phyloP scores from a whole-genome alignment of 2,329 filamentous ascomycete genomes.

The Ophiocordyceps sinensis region DNA sequence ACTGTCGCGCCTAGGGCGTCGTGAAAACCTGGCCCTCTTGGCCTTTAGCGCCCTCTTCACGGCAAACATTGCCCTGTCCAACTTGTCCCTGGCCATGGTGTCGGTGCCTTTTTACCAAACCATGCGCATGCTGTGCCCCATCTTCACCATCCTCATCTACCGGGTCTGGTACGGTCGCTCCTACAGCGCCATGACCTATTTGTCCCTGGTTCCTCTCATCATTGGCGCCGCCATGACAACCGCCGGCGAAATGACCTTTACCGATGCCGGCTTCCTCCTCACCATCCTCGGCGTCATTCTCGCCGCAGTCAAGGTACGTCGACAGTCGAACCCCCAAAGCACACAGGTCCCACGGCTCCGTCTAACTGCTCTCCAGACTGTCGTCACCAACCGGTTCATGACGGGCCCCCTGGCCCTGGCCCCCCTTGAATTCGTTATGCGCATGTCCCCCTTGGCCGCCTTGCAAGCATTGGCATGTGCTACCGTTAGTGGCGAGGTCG shows the following conservation, averaged over 20 bases:
- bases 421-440: constrained; percentile 44
- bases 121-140: constrained; percentile 44
- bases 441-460: constrained; percentile 47
- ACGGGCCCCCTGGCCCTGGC: constrained; percentile 43
- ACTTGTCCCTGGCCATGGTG: constrained; percentile 45
- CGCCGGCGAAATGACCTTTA: constrained; percentile 48
- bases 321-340: not conserved
- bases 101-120: constrained; percentile 55
- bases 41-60: constrained; percentile 48
- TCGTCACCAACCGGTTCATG: constrained; percentile 50
- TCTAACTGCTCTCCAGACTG: constrained; percentile 25
- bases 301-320: constrained; percentile 36
- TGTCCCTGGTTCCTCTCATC: constrained; percentile 46
- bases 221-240: constrained; percentile 45
- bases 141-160: constrained; percentile 49
- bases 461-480: constrained; percentile 39
- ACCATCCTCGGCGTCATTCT: constrained; percentile 39
- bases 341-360: not conserved
- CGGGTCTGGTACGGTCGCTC: constrained; percentile 37
- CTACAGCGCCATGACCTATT: constrained; percentile 41
- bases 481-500: constrained; percentile 35
- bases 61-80: constrained; percentile 49
- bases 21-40: constrained; percentile 39
- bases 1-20: constrained; percentile 33
- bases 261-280: constrained; percentile 38